Evolutionary conservation across 2,329 filamentous ascomycete species (phyloP).

Genomic region (Nemania sp.): DNA sequence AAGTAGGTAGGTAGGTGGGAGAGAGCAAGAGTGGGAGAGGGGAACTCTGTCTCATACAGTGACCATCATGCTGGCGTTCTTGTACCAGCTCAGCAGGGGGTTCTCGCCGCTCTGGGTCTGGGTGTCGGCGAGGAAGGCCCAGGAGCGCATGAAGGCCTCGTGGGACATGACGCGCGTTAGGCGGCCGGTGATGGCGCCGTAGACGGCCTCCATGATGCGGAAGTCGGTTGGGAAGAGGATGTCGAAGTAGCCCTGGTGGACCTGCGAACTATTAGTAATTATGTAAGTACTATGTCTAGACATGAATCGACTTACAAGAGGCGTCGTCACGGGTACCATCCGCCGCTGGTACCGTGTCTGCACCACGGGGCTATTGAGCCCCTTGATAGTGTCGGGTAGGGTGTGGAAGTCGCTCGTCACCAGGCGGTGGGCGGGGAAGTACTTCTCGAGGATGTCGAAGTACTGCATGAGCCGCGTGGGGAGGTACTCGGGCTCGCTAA

Average conservation of each 20-base stretch:
- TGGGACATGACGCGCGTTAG: constrained; percentile 87
- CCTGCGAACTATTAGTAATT: constrained; percentile 63
- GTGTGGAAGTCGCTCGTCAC: constrained; percentile 91
- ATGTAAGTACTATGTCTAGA: too few species aligned
- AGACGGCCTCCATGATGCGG: constrained; percentile 87
- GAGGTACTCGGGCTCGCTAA: constrained; percentile 90
- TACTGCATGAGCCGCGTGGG: constrained; percentile 96
- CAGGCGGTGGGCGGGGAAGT: constrained; percentile 91
- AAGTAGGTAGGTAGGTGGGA: background rate
- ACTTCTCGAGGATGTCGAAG: constrained; percentile 88
- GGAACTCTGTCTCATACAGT: constrained; percentile 24
- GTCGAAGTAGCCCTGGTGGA: constrained; percentile 98
- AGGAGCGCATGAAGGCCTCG: constrained; percentile 88
- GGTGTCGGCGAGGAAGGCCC: constrained; percentile 92
- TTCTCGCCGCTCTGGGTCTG: constrained; percentile 92
- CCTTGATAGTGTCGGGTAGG: constrained; percentile 83
- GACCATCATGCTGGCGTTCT: constrained; percentile 92
- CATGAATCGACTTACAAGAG: constrained; percentile 73
- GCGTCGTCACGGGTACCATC: constrained; percentile 90
- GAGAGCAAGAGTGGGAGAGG: background rate
- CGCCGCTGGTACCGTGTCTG: constrained; percentile 91
- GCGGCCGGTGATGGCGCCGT: constrained; percentile 92
- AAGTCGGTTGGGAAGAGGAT: constrained; percentile 99
- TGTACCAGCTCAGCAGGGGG: constrained; percentile 90
- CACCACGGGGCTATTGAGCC: constrained; percentile 93